phyloP scores from a whole-genome alignment of 2,329 filamentous ascomycete genomes.

The Fusarium acutatum region DNA sequence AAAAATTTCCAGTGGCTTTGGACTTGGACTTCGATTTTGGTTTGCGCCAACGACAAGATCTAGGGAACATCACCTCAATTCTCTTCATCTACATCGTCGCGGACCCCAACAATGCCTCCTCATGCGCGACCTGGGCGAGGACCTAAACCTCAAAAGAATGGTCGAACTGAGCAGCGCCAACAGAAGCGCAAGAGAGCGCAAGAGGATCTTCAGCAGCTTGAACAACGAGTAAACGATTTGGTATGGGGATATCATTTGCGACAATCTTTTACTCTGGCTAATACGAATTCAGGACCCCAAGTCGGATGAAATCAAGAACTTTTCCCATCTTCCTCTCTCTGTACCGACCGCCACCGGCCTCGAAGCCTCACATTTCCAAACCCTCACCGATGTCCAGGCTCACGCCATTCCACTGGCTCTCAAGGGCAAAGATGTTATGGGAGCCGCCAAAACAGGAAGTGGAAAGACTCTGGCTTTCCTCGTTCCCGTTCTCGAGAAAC shows the following conservation, averaged over 20 bases:
- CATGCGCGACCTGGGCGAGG: constrained; percentile 36
- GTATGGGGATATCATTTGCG: constrained; percentile 30
- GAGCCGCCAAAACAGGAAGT: constrained; percentile 93
- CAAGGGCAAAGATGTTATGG: constrained; percentile 87
- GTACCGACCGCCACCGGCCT: constrained; percentile 81
- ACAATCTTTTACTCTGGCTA: neutral
- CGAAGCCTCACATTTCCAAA: constrained; percentile 86
- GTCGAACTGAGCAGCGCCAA: constrained; percentile 46
- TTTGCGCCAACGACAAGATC: constrained; percentile 21
- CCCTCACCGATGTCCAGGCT: constrained; percentile 89
- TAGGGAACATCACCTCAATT: neutral
- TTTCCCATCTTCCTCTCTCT: constrained; percentile 87
- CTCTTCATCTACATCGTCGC: neutral
- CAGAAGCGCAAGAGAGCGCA: constrained; percentile 51
- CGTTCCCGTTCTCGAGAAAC: constrained; percentile 88
- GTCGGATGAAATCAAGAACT: constrained; percentile 68
- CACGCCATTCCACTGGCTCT: constrained; percentile 89
- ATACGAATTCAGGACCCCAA: constrained; percentile 64
- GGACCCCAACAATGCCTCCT: constrained; percentile 32
- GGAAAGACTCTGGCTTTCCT: constrained; percentile 96
- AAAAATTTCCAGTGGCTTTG: constrained; percentile 40
- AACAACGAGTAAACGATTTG: constrained; percentile 46
- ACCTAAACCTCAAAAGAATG: constrained; percentile 41
- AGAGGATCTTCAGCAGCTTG: constrained; percentile 47
- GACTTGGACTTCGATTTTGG: constrained; percentile 1